Evolutionary conservation across 768 basidiomycete genomes (phyloP).

Genomic region (Termitomyces sp.): DNA sequence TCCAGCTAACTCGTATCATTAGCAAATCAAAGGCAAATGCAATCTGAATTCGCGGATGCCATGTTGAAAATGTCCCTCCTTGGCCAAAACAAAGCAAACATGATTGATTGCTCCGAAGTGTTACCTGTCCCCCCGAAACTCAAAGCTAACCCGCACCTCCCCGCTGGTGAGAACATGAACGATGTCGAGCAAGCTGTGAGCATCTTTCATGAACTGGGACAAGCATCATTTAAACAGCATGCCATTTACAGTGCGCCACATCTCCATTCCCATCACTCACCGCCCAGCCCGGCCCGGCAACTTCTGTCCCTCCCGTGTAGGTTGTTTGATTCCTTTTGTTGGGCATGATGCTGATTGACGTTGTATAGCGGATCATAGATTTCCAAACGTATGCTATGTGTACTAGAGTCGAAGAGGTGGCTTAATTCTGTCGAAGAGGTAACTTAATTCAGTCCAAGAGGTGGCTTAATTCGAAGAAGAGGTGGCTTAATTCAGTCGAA

Average conservation of each 20-base stretch:
- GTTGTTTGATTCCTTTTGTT: too few species aligned
- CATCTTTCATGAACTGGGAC: not conserved
- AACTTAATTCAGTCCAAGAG: too few species aligned
- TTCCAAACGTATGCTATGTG: too few species aligned
- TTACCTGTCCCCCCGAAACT: not conserved
- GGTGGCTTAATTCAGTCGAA: too few species aligned
- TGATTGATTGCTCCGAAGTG: constrained; percentile 1
- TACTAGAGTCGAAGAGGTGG: too few species aligned
- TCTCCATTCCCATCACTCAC: not conserved
- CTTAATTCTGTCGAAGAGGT: too few species aligned
- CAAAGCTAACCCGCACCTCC: not conserved
- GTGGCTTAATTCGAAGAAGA: too few species aligned
- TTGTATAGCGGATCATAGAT: not conserved
- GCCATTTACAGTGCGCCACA: not conserved
- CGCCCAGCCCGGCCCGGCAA: not conserved
- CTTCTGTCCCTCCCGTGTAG: not conserved
- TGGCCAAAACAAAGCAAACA: not conserved
- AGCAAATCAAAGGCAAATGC: not conserved
- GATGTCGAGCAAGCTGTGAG: not conserved
- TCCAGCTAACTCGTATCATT: not conserved
- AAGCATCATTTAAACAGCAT: not conserved
- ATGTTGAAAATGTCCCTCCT: not conserved
- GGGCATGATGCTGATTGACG: not conserved
- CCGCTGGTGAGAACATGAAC: not conserved
- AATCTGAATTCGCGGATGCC: not conserved